A percentile compares a stretch with the other conserved stretches of the same genome.
Conservation (phyloP, 2,329 filamentous ascomycete species). For the Pseudopithomyces maydicus region DNA sequence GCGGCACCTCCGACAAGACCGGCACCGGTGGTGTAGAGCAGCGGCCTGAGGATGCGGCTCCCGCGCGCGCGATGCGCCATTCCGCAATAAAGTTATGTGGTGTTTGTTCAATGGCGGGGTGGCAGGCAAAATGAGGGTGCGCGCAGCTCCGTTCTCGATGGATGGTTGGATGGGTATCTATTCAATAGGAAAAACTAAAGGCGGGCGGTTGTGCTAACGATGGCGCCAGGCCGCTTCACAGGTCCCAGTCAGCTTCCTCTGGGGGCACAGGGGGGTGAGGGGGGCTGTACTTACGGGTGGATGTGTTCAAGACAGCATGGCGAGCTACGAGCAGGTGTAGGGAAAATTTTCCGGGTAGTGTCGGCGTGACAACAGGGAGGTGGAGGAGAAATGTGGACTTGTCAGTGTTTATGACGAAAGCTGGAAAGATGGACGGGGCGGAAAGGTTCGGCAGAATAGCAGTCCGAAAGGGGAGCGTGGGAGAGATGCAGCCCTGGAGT, state of each 20-base stretch:
- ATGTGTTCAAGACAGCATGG: conserved; percentile 10
- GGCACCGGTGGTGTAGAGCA: conserved; percentile 64
- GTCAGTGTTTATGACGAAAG: conserved; percentile 10
- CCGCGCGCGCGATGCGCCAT: conserved; percentile 42
- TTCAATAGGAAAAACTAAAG: background rate
- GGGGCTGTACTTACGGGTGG: conserved; percentile 8
- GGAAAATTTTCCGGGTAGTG: conserved; percentile 16
- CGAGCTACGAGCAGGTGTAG: background rate
- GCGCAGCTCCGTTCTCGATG: background rate
- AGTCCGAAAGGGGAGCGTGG: conserved; percentile 1
- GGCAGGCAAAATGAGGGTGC: no score
- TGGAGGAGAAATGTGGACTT: conserved; percentile 7
- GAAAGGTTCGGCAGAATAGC: conserved; percentile 4
- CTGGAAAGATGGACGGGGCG: background rate
- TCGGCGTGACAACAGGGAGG: conserved; percentile 6
- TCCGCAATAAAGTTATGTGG: conserved; percentile 4
- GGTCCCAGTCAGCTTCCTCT: background rate
- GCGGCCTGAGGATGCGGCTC: conserved; percentile 59
- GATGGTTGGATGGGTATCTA: background rate
- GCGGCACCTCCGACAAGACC: conserved; percentile 59
- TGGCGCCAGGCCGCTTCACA: conserved; percentile 9
- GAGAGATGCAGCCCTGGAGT: background rate
- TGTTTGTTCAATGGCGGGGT: background rate
- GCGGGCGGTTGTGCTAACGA: background rate
- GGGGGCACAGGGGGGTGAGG: conserved; percentile 9